These are phyloP conservation scores for Dinochytrium kinnereticum DNA, from an alignment of 371 early-diverging fungal genomes.

Conservation along the genomic window DNA sequence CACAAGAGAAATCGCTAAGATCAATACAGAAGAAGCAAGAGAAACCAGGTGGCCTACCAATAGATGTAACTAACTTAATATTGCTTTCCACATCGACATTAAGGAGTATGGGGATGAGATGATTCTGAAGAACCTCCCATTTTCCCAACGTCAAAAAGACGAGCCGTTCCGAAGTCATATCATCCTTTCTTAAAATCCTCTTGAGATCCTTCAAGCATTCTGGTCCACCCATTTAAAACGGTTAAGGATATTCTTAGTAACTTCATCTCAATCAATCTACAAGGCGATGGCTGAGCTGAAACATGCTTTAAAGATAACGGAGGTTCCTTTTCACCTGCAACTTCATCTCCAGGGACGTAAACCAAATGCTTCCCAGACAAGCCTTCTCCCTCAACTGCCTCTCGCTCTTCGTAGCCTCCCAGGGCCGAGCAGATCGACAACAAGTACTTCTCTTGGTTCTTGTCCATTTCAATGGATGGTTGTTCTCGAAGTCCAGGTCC, in stretches of 20 bases:
- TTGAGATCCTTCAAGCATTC: conserved; percentile 78
- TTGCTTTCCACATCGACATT: conserved; percentile 11
- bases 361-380: background rate
- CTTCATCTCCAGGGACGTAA: conserved; percentile 83
- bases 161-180: conserved; percentile 61
- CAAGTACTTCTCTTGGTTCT: conserved; percentile 52
- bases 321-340: conserved; percentile 60
- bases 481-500: background rate
- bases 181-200: conserved; percentile 75
- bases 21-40: no score
- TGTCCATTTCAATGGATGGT: background rate
- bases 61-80: conserved; percentile 14
- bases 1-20: no score
- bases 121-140: conserved; percentile 72
- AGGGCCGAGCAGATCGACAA: conserved; percentile 81
- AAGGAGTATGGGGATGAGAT: conserved; percentile 80
- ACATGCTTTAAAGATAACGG: background rate
- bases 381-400: background rate
- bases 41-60: no score
- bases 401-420: conserved; percentile 72
- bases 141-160: conserved; percentile 74
- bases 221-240: conserved; percentile 22
- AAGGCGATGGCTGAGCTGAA: no score
- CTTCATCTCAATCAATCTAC: background rate
- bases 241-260: background rate